Percentiles rank a stretch among this genome's conserved stretches.
phyloP scores from a whole-genome alignment of 345 rosid species.

The Citropsis articulata region DNA sequence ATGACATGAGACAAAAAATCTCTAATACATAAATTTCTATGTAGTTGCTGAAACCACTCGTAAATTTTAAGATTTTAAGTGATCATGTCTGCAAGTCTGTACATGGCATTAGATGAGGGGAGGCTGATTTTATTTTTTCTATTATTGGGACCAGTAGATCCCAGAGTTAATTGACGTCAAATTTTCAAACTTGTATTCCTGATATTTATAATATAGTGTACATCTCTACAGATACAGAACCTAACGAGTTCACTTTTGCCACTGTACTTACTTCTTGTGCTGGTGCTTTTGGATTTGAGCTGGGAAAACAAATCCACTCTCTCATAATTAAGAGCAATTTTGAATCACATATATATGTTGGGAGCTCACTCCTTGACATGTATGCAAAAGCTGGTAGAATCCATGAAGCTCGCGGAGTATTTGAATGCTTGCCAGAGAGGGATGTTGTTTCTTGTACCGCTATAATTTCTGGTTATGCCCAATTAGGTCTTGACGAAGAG shows the following conservation, averaged over 20 bases:
- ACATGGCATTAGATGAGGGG: background rate
- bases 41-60: background rate
- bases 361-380: conserved; percentile 96
- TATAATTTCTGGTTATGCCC: conserved; percentile 89
- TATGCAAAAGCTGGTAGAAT: conserved; percentile 85
- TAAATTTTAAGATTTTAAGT: background rate
- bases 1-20: background rate
- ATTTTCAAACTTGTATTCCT: background rate
- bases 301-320: conserved; percentile 83
- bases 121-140: background rate
- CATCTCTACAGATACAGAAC: conserved; percentile 52
- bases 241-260: conserved; percentile 80
- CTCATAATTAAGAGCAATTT: conserved; percentile 51
- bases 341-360: conserved; percentile 66
- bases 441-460: conserved; percentile 97
- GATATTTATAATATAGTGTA: conserved; percentile 12
- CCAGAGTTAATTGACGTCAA: background rate
- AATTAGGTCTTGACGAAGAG: conserved; percentile 71
- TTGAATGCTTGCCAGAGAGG: conserved; percentile 71
- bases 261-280: conserved; percentile 64
- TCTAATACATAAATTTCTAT: background rate
- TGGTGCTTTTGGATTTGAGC: conserved; percentile 41
- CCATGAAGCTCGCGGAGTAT: conserved; percentile 71
- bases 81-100: background rate
- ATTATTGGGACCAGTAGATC: background rate